Percentiles rank a stretch among this genome's conserved stretches.
Conservation (phyloP, 1,284 basidiomycete genomes). For the Trichosporon coremiiforme region DNA sequence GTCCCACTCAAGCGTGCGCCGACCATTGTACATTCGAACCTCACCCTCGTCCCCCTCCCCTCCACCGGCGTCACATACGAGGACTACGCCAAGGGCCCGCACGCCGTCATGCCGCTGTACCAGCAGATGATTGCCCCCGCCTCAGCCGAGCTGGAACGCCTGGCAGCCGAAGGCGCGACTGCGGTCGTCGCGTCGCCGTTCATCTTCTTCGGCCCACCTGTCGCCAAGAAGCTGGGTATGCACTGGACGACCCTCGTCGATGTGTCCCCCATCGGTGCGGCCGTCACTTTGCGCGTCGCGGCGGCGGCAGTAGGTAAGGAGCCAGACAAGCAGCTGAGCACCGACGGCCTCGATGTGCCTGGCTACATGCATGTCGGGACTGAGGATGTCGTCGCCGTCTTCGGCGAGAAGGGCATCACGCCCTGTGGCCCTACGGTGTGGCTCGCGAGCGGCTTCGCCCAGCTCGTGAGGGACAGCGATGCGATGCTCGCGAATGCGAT, state of each 20-base stretch:
- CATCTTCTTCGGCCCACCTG: slow-evolving; percentile 7
- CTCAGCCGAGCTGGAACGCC: not conserved
- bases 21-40: not conserved
- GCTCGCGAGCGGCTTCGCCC: not conserved
- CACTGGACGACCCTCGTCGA: slow-evolving; percentile 11
- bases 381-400: not conserved
- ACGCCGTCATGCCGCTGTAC: slow-evolving; percentile 9
- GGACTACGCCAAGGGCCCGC: slow-evolving; percentile 3
- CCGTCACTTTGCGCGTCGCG: not conserved
- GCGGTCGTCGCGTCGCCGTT: slow-evolving; percentile 1
- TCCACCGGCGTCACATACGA: not conserved
- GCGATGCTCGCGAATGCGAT: not conserved
- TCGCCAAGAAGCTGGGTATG: not conserved
- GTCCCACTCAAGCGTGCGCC: not conserved
- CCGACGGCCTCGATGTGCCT: not conserved
- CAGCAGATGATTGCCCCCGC: slow-evolving; percentile 4
- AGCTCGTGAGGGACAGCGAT: not conserved
- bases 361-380: not conserved
- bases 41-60: not conserved
- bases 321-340: not conserved
- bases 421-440: not conserved
- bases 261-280: slow-evolving; percentile 1
- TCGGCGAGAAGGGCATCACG: not conserved
- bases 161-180: not conserved
- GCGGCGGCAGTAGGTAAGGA: not conserved